Evolutionary conservation across 2,329 filamentous ascomycete species (phyloP).

Genomic region (Fusarium foetens): DNA sequence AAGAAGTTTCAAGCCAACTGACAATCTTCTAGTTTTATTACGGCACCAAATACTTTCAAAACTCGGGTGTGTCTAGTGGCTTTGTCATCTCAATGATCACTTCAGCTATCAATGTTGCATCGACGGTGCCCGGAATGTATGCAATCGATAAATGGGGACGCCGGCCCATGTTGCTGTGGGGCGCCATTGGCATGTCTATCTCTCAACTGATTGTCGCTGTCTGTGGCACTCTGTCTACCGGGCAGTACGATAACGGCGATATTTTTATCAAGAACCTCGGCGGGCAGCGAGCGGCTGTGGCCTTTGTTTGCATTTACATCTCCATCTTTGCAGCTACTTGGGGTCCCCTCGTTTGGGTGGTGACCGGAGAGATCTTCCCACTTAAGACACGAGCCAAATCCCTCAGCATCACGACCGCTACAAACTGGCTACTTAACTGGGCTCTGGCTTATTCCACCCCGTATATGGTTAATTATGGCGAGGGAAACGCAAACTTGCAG

Average conservation of each 20-base stretch:
- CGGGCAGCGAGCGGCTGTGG: slow-evolving; percentile 66
- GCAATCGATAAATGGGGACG: slow-evolving; percentile 56
- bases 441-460: slow-evolving; percentile 81
- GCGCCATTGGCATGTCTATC: slow-evolving; percentile 69
- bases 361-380: slow-evolving; percentile 69
- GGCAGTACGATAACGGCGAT: slow-evolving; percentile 59
- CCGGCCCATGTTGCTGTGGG: slow-evolving; percentile 71
- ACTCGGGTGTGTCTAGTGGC: slow-evolving; percentile 51
- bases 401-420: slow-evolving; percentile 74
- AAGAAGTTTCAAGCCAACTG: slow-evolving; percentile 12
- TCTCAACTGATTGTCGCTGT: slow-evolving; percentile 70
- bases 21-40: slow-evolving; percentile 49
- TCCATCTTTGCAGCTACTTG: slow-evolving; percentile 80
- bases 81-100: slow-evolving; percentile 54
- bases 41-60: slow-evolving; percentile 54
- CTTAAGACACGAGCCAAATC: slow-evolving; percentile 72
- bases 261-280: slow-evolving; percentile 61
- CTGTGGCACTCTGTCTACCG: slow-evolving; percentile 64
- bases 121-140: slow-evolving; percentile 52
- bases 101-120: slow-evolving; percentile 52
- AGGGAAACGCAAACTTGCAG: slow-evolving; percentile 76
- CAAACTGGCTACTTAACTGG: slow-evolving; percentile 82
- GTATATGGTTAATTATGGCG: slow-evolving; percentile 79
- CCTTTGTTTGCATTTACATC: slow-evolving; percentile 76
- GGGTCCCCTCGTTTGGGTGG: slow-evolving; percentile 62